Evolutionary conservation across 2,329 filamentous ascomycete genomes (phyloP).

Genomic region (Dendryphion nanum): DNA sequence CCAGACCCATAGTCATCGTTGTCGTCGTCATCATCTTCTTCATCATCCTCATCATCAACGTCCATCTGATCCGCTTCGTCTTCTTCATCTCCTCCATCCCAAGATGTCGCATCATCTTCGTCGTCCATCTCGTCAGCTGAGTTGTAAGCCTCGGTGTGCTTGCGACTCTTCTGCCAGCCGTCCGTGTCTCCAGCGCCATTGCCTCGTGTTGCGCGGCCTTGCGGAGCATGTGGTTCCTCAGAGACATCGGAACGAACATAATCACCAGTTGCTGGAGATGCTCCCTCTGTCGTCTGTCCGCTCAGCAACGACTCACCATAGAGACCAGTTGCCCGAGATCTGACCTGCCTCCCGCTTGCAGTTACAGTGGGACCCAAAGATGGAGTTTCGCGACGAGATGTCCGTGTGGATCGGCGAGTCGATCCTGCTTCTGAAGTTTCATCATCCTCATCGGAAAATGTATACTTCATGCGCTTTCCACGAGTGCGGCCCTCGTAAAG

Average conservation of each 20-base stretch:
- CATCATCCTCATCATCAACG: constrained; percentile 58
- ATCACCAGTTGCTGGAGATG: constrained; percentile 44
- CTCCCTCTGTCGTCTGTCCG: constrained; percentile 46
- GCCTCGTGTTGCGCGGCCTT: constrained; percentile 45
- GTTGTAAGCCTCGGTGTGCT: constrained; percentile 55
- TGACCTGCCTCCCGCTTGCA: constrained; percentile 82
- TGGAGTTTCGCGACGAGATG: constrained; percentile 71
- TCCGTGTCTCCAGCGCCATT: constrained; percentile 15
- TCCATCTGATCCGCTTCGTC: constrained; percentile 67
- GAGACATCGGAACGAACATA: constrained; percentile 46
- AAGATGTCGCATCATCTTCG: constrained; percentile 61
- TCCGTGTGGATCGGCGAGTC: constrained; percentile 62
- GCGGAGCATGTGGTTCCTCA: constrained; percentile 43
- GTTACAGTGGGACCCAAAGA: constrained; percentile 71
- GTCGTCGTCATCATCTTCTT: constrained; percentile 57
- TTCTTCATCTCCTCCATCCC: constrained; percentile 73
- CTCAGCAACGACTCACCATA: constrained; percentile 63
- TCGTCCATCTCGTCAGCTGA: constrained; percentile 65
- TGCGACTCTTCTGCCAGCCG: constrained; percentile 23
- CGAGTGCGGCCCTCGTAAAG: constrained; percentile 94
- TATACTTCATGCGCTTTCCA: constrained; percentile 95
- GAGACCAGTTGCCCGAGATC: constrained; percentile 59
- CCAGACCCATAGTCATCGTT: constrained; percentile 43
- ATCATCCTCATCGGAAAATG: constrained; percentile 88
- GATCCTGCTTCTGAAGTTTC: constrained; percentile 75